phyloP scores from a whole-genome alignment of 768 basidiomycete species.

The Tulasnella sp. region DNA sequence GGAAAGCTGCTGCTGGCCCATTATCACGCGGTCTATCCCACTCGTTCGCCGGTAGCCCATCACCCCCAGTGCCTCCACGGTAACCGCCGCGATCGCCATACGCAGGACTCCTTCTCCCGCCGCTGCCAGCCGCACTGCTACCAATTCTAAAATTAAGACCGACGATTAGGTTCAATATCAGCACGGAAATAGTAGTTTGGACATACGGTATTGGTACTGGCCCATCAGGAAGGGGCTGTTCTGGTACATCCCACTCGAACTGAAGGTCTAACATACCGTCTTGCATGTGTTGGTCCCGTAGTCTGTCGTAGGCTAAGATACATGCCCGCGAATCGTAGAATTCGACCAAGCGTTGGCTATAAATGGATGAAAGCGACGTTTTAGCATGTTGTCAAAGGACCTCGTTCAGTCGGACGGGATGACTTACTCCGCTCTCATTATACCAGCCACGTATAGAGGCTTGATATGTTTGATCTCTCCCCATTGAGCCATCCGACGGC shows the following conservation, averaged over 20 bases:
- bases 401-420: no score
- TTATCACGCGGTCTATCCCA: conserved; percentile 26
- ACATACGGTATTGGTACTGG: conserved; percentile 25
- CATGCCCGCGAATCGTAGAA: conserved; percentile 81
- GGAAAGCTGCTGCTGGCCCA: background rate
- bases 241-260: conserved; percentile 72
- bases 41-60: conserved; percentile 35
- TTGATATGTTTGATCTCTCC: conserved; percentile 82
- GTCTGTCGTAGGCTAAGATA: conserved; percentile 58
- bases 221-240: conserved; percentile 39
- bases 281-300: conserved; percentile 66
- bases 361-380: conserved; percentile 11
- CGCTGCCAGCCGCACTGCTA: background rate
- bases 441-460: conserved; percentile 44
- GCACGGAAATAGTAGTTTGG: conserved; percentile 11
- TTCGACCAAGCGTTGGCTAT: conserved; percentile 84
- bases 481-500: conserved; percentile 75
- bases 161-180: background rate
- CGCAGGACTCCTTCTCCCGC: conserved; percentile 24
- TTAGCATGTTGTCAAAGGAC: background rate
- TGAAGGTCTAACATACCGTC: conserved; percentile 84
- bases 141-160: background rate
- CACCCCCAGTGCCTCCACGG: conserved; percentile 25
- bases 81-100: conserved; percentile 28
- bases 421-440: conserved; percentile 38